phyloP scores from a whole-genome alignment of 148 eudicot genomes.

The Hydrangea macrophylla region DNA sequence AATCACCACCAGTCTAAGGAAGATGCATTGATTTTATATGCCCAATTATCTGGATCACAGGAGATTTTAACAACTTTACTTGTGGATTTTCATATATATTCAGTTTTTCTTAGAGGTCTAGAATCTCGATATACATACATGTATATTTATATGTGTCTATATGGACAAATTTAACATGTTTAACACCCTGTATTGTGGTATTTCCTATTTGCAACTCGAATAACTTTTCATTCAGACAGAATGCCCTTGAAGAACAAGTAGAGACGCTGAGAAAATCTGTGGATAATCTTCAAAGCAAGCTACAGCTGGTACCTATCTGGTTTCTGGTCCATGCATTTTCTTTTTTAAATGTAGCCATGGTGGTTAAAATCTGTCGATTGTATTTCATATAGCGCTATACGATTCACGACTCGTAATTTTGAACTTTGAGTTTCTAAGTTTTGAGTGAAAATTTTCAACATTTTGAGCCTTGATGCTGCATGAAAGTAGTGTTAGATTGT shows the following conservation, averaged over 20 bases:
- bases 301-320: conserved; percentile 57
- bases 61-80: neutral
- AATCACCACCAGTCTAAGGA: neutral
- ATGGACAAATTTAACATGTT: conserved; percentile 4
- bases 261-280: conserved; percentile 50
- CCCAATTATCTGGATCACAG: neutral
- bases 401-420: no score
- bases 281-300: conserved; percentile 64
- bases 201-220: conserved; percentile 33
- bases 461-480: no score
- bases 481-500: no score
- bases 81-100: neutral
- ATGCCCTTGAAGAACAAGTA: conserved; percentile 71
- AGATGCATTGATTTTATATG: neutral
- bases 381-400: no score
- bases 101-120: neutral
- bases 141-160: neutral
- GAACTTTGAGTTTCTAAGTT: no score
- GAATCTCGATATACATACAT: neutral
- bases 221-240: conserved; percentile 85
- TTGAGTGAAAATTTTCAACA: no score
- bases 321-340: conserved; percentile 15
- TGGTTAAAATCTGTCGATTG: no score
- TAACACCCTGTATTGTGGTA: neutral
- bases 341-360: no score